Base-by-base conservation (phyloP, 192 early-diverging fungal species). In the Coemansia sp. region DNA sequence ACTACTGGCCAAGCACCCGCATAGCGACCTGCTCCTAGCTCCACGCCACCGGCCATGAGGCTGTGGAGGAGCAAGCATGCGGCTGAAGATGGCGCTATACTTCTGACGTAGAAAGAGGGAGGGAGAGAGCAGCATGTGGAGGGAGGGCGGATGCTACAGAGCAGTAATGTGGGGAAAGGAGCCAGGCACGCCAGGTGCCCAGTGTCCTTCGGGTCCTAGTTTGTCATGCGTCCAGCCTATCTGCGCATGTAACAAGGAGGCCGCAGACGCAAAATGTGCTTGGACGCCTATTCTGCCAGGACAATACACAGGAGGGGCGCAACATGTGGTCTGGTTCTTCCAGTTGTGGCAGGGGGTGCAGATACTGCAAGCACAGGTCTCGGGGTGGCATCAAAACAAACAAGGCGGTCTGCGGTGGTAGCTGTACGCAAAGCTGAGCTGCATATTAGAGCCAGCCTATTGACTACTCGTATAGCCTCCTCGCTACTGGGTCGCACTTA, bases 151-250 rank as follows among this genome's bases (percentile, higher is more conserved):
- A 55, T 14, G 14, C 52, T 55, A 14, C 14, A 26, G 26, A 55
- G 52, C 52, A 55, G 52, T 55, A 55, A 55, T 55, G 52, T 33
- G 52, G 52, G 26, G 52, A 28, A 8, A 55, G 25, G 10, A 16
- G 28, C 52, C n/a, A 18, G 13, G 26, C 26, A 33, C 26, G 14
- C 23, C 25, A 55, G 12, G 25, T 16, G 28, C 13, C 33, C 52
- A 31, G 26, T 14, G 52, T 16, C 21, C 18, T 9, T 45, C 20
- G 18, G 18, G 14, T 55, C 21, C 25, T 25, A 23, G 43, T 7
- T 4, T 3, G 48, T 4, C 23, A 52, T 26, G 25, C 11, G 48
- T 52, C 48, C 23, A 45, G 43, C 43, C 43, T 21, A 45, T 18
- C 9, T 45, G 43, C 20, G n/a, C 20, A 45, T 18, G 18, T 45